Evolutionary conservation across 495 filamentous ascomycete genomes (phyloP).

Genomic region (Choiromyces venosus): DNA sequence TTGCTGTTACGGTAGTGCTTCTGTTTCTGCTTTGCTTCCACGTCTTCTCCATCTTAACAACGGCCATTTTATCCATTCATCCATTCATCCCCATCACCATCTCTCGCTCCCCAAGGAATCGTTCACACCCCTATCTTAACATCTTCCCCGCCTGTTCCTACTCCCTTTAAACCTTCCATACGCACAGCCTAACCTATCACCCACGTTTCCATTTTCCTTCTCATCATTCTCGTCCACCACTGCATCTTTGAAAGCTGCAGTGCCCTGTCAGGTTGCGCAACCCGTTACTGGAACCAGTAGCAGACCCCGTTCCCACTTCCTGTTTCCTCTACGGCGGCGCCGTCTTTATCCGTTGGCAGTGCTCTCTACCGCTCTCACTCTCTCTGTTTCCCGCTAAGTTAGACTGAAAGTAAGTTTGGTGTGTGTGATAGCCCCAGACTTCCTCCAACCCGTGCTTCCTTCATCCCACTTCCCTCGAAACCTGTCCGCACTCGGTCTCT

Average conservation of each 20-base stretch:
- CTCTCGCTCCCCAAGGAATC: not conserved
- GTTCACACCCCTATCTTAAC: not conserved
- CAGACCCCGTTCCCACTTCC: not conserved
- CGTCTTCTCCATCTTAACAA: not conserved
- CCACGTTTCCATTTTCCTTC: not conserved
- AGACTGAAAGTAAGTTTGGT: not conserved
- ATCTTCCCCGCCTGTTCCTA: not conserved
- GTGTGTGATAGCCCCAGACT: constrained; percentile 1
- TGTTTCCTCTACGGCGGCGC: not conserved
- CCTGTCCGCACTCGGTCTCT: not conserved
- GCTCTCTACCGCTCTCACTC: not conserved
- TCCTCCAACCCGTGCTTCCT: not conserved
- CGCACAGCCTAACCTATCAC: not conserved
- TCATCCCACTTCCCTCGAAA: not conserved
- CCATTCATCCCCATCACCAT: not conserved
- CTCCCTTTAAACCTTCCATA: not conserved
- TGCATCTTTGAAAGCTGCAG: constrained; percentile 1
- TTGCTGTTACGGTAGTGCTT: not conserved
- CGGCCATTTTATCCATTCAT: not conserved
- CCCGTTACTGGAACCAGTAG: not conserved
- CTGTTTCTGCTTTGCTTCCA: too few relatives aligned
- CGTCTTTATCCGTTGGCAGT: not conserved
- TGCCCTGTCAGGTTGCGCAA: not conserved
- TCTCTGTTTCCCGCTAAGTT: not conserved
- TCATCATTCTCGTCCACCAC: not conserved